Base-by-base conservation (phyloP, 2,329 filamentous ascomycete genomes). In the Apiospora sp. region DNA sequence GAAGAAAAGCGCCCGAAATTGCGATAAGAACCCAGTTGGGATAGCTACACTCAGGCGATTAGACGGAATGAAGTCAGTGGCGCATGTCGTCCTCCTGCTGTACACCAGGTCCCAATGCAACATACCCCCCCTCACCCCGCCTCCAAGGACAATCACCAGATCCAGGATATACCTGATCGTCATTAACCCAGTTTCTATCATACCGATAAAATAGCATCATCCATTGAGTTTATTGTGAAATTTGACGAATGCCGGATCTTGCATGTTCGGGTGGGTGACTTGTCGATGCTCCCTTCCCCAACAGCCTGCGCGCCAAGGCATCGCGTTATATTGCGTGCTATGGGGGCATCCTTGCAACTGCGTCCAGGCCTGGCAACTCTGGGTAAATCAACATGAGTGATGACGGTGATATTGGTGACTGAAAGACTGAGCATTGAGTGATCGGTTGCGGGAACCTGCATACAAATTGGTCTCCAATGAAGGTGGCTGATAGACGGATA, bases 371-470 rank as follows among this genome's bases (percentile, higher is more conserved):
- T 27, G 1, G 12, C 8, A 13, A 6, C 4, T 51, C 49, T 13
- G 24, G 49, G n/a, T 24, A 1, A 13, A 51, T 3, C n/a, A 14
- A 4, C 4, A 10, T 51, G 10, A 14, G 5, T 51, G n/a, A 27
- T 27, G 12, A 27, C n/a, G 4, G n/a, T 14, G 19, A n/a, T 12
- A 51, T 51, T 24, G 3, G 4, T 14, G 12, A n/a, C 1, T 24
- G n/a, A 24, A 27, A 27, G n/a, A 51, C 24, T 51, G n/a, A n/a
- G n/a, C n/a, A n/a, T n/a, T n/a, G n/a, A n/a, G n/a, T n/a, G n/a
- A n/a, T n/a, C n/a, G n/a, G n/a, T n/a, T n/a, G 49, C 46, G 49
- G 49, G 49, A 14, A 51, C n/a, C 49, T 51, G 49, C 49, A 51
- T 51, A n/a, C 49, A 14, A 27, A 27, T 51, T 51, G 8, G 3